Evolutionary conservation across 768 basidiomycete species (phyloP).

Genomic region (Lanmaoa pseudosensibilis): DNA sequence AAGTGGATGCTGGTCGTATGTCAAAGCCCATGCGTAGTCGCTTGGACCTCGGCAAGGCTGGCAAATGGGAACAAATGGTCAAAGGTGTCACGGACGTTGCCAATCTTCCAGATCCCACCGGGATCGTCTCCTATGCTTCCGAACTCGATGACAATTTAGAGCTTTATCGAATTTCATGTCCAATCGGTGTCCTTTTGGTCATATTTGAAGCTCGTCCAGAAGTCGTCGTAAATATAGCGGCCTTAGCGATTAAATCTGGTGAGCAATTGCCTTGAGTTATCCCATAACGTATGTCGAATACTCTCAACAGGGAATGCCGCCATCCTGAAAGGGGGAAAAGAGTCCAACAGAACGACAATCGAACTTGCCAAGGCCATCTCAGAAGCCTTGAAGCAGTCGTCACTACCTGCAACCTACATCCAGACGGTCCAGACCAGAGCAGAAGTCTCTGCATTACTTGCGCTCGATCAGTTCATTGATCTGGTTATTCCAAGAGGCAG

Average conservation of each 20-base stretch:
- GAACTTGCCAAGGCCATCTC: constrained; percentile 81
- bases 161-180: constrained; percentile 91
- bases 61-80: constrained; percentile 95
- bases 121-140: constrained; percentile 83
- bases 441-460: constrained; percentile 85
- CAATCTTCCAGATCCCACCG: constrained; percentile 81
- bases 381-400: constrained; percentile 67
- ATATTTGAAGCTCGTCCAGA: constrained; percentile 98
- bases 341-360: constrained; percentile 78
- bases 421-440: constrained; percentile 90
- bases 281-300: background rate
- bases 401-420: constrained; percentile 77
- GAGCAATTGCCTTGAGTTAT: constrained; percentile 21
- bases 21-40: constrained; percentile 81
- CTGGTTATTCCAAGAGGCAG: constrained; percentile 96
- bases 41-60: constrained; percentile 71
- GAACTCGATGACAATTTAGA: constrained; percentile 85
- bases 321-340: constrained; percentile 96
- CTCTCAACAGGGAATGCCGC: constrained; percentile 80
- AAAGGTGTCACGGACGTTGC: constrained; percentile 89
- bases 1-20: constrained; percentile 84
- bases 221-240: constrained; percentile 96
- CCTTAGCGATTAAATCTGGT: constrained; percentile 97
- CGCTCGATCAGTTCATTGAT: constrained; percentile 90
- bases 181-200: constrained; percentile 93